Conservation (phyloP, 129 eudicot genomes). For the Pittosporum tobira region DNA sequence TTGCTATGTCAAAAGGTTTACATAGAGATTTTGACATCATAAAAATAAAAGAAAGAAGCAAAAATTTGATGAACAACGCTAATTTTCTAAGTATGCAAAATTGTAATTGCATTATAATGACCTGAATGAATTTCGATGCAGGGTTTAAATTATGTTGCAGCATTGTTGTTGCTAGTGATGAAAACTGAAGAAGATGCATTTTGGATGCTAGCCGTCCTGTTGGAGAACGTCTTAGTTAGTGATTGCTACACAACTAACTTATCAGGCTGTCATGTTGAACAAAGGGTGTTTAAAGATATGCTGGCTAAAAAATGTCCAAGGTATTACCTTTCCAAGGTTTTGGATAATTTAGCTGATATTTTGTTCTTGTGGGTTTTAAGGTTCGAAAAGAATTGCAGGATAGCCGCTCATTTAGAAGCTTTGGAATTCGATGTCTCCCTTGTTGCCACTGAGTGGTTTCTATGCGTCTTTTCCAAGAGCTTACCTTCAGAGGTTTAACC, state of each 20-base stretch:
- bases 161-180: slow-evolving; percentile 83
- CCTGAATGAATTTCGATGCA: slow-evolving; percentile 26
- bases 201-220: slow-evolving; percentile 95
- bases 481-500: slow-evolving; percentile 83
- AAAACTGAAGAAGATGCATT: slow-evolving; percentile 98
- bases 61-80: background rate
- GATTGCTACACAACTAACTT: slow-evolving; percentile 82
- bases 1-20: background rate
- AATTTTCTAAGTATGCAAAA: background rate
- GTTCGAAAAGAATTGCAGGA: slow-evolving; percentile 38
- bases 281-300: slow-evolving; percentile 82
- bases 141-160: slow-evolving; percentile 97
- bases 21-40: background rate
- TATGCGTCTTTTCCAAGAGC: slow-evolving; percentile 90
- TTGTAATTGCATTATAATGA: background rate
- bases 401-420: slow-evolving; percentile 80
- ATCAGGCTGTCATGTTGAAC: slow-evolving; percentile 97
- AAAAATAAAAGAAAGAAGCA: background rate
- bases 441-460: slow-evolving; percentile 95
- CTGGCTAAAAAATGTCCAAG: slow-evolving; percentile 74
- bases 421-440: slow-evolving; percentile 89
- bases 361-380: slow-evolving; percentile 5
- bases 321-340: slow-evolving; percentile 23
- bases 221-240: slow-evolving; percentile 77
- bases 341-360: background rate